Percentiles rank a stretch among this genome's conserved stretches.
These are phyloP conservation scores for Dioscorea zingiberensis DNA, from an alignment of 106 monocot genomes.

Conservation along the genomic window DNA sequence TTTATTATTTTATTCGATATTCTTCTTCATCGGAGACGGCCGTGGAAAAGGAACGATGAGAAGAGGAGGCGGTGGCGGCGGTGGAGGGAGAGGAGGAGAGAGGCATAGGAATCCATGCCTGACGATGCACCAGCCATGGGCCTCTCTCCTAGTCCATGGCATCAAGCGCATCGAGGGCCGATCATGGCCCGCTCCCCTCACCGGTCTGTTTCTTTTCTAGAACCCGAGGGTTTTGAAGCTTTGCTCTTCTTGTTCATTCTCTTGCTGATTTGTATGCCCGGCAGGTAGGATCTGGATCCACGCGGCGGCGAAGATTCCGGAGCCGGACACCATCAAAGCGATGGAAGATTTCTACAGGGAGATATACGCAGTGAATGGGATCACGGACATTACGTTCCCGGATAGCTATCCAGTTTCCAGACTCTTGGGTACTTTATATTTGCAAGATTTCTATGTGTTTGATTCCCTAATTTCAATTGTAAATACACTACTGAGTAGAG, in stretches of 20 bases:
- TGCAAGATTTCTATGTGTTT: too few relatives aligned
- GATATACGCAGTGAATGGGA: constrained; percentile 79
- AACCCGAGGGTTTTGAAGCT: not conserved
- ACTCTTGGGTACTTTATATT: constrained; percentile 46
- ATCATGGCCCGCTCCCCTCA: constrained; percentile 86
- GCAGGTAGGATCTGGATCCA: constrained; percentile 92
- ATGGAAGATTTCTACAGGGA: constrained; percentile 90
- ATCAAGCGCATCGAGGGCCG: constrained; percentile 93
- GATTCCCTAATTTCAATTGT: too few relatives aligned
- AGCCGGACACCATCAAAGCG: constrained; percentile 62
- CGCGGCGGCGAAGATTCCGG: constrained; percentile 81
- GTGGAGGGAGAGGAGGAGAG: constrained; percentile 22
- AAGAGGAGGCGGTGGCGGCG: constrained; percentile 14
- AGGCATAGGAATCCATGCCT: constrained; percentile 66
- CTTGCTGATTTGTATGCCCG: not conserved
- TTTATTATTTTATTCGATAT: too few relatives aligned
- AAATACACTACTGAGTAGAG: too few relatives aligned
- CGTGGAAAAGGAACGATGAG: not conserved
- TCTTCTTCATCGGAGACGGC: too few relatives aligned
- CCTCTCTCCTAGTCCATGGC: constrained; percentile 75
- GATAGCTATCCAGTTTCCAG: constrained; percentile 78
- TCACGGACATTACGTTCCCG: constrained; percentile 76
- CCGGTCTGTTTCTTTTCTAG: constrained; percentile 22
- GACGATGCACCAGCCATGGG: constrained; percentile 99
- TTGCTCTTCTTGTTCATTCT: not conserved